Conservation (phyloP, 129 eudicot species). For the Pittosporum tobira region DNA sequence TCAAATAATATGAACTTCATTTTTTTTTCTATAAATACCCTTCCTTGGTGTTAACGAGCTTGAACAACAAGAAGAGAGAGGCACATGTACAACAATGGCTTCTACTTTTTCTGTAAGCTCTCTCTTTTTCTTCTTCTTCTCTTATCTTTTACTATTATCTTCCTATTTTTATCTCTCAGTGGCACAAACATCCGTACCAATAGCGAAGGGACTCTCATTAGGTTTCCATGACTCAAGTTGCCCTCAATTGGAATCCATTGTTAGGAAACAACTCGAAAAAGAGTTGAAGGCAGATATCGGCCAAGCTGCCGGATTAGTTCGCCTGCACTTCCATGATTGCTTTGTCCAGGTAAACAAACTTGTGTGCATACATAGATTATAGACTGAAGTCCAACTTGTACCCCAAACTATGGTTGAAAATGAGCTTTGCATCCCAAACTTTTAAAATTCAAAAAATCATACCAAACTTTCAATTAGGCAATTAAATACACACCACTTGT, state of each 20-base stretch:
- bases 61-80: background rate
- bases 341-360: conserved; percentile 23
- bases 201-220: conserved; percentile 6
- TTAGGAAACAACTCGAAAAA: conserved; percentile 10
- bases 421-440: no score
- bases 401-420: no score
- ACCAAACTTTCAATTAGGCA: no score
- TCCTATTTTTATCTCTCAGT: background rate
- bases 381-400: no score
- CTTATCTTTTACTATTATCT: background rate
- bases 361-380: background rate
- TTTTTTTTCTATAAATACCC: background rate
- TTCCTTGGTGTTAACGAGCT: background rate
- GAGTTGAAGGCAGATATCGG: conserved; percentile 14
- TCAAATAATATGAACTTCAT: background rate
- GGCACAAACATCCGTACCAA: background rate
- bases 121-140: background rate
- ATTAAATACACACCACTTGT: no score
- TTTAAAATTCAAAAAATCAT: no score
- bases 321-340: no score
- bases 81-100: background rate
- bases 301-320: no score
- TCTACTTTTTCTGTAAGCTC: background rate
- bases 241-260: conserved; percentile 9
- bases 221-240: conserved; percentile 3